Conservation (phyloP, 164 flowering plant species). For the Liriodendron chinense region DNA sequence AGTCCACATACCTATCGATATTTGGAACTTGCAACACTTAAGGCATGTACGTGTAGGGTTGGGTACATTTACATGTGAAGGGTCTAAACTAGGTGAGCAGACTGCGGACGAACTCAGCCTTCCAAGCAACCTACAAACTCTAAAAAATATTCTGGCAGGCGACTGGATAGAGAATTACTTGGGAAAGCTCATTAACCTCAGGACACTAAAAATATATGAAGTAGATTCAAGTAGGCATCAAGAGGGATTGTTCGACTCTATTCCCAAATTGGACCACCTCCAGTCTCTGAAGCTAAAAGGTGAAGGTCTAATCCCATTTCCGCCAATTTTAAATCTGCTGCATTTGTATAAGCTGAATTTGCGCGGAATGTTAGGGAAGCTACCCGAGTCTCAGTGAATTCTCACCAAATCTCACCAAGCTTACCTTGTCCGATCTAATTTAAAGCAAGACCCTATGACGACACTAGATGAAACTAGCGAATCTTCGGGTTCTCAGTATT, state of each 20-base stretch:
- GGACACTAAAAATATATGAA: not conserved
- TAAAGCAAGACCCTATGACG: not conserved
- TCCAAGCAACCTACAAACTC: not conserved
- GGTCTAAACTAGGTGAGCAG: not conserved
- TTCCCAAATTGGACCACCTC: not conserved
- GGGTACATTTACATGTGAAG: not conserved
- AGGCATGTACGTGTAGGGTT: not conserved
- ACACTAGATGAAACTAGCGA: not conserved
- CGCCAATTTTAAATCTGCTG: not conserved
- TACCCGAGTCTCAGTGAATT: not conserved
- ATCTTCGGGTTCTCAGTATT: not conserved
- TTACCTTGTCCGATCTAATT: not conserved
- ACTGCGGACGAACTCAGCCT: too few species aligned
- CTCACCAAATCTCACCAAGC: not conserved
- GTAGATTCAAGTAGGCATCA: not conserved
- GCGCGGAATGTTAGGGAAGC: not conserved
- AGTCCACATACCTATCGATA: not conserved
- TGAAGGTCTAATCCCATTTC: not conserved
- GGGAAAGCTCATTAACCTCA: not conserved
- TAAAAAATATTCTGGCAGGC: not conserved
- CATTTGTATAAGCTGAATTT: not conserved
- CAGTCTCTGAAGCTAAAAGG: rapidly evolving
- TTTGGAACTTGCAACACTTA: not conserved
- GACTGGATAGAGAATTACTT: not conserved
- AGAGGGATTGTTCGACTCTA: not conserved